Conservation (phyloP, 2,329 filamentous ascomycete genomes). For the Bimuria novae-zelandiae region DNA sequence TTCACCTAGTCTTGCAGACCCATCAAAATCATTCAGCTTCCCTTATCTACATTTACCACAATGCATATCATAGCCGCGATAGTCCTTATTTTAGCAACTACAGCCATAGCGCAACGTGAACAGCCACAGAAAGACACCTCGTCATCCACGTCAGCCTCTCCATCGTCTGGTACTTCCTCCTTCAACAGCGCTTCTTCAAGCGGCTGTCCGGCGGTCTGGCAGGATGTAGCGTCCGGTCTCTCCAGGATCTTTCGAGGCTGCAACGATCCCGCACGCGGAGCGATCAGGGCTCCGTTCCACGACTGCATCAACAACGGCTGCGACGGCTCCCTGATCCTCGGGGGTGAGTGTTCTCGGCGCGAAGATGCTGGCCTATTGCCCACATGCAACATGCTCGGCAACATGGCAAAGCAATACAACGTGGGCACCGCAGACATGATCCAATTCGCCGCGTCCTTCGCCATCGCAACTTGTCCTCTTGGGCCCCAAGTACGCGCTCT, state of each 20-base stretch:
- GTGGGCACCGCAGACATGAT: constrained; percentile 36
- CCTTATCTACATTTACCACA: neutral
- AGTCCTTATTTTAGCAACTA: neutral
- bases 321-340: constrained; percentile 32
- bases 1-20: no score
- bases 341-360: constrained; percentile 32
- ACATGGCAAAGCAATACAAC: constrained; percentile 47
- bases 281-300: constrained; percentile 32
- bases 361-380: constrained; percentile 51
- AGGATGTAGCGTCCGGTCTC: neutral
- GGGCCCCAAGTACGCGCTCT: constrained; percentile 26
- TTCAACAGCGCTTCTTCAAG: no score
- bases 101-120: neutral
- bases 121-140: neutral
- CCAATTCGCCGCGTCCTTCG: constrained; percentile 30
- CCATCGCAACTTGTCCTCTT: constrained; percentile 28
- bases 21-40: neutral
- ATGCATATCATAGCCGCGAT: neutral
- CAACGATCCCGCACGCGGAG: constrained; percentile 23
- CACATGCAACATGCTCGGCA: constrained; percentile 46
- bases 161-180: neutral
- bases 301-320: constrained; percentile 36
- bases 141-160: neutral
- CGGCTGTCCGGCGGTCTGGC: neutral
- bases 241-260: constrained; percentile 15